Evolutionary conservation across 139 green algal genomes (phyloP).

Genomic region (Asterochloris sp.): DNA sequence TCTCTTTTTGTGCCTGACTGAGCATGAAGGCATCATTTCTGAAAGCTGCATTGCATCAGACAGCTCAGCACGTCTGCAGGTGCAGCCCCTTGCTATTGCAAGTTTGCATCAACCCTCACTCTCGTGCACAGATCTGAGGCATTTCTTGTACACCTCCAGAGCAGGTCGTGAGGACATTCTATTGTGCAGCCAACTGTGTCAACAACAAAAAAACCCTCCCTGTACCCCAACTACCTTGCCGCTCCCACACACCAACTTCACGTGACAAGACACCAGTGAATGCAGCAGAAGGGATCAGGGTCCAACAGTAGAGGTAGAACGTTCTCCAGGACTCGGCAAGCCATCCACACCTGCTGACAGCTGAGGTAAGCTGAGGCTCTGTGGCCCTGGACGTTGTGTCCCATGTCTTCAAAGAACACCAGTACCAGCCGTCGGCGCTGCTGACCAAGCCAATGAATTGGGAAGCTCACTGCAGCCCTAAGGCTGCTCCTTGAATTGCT

Average conservation of each 20-base stretch:
- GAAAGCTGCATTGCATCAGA: conserved; percentile 12
- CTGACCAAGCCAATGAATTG: too few relatives aligned
- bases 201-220: not conserved
- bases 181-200: not conserved
- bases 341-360: not conserved
- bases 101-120: not conserved
- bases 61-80: not conserved
- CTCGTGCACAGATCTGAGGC: conserved; percentile 1
- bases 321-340: conserved; percentile 18
- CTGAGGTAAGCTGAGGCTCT: too few relatives aligned
- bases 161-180: not conserved
- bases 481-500: too few relatives aligned
- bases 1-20: not conserved
- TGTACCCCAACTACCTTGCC: too few relatives aligned
- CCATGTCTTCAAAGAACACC: too few relatives aligned
- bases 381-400: too few relatives aligned
- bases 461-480: too few relatives aligned
- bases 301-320: conserved; percentile 22
- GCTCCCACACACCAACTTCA: not conserved
- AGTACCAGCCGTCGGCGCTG: too few relatives aligned
- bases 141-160: conserved; percentile 3
- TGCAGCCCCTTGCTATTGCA: not conserved
- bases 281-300: conserved; percentile 10
- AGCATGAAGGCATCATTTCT: conserved; percentile 13
- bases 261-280: not conserved